A percentile compares a stretch with the other conserved stretches of the same genome.
Evolutionary conservation across 2,329 filamentous ascomycete species (phyloP).

Genomic region (Ascochyta viciae-villosae): DNA sequence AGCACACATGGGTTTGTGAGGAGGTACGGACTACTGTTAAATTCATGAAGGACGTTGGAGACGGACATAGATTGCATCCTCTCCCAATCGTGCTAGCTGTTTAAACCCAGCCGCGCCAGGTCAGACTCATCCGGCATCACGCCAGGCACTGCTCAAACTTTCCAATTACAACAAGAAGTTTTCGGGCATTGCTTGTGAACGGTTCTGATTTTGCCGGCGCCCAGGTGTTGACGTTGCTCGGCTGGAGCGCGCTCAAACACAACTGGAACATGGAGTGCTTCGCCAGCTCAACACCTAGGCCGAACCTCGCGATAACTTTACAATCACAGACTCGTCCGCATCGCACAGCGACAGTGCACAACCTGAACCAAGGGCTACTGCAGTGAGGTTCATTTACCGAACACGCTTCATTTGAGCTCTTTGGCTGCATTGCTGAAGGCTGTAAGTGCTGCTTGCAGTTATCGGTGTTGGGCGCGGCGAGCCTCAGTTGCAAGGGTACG

Average conservation of each 20-base stretch:
- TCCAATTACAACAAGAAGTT: slow-evolving; percentile 35
- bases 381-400: background rate
- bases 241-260: slow-evolving; percentile 46
- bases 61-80: background rate
- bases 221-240: slow-evolving; percentile 13
- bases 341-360: background rate
- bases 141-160: background rate
- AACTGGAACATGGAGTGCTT: slow-evolving; percentile 45
- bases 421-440: background rate
- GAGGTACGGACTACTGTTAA: background rate
- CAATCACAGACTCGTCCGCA: background rate
- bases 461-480: slow-evolving; percentile 11
- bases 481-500: slow-evolving; percentile 30
- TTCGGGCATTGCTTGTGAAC: slow-evolving; percentile 21
- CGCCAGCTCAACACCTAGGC: slow-evolving; percentile 32
- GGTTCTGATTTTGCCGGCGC: slow-evolving; percentile 27
- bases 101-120: background rate
- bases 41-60: background rate
- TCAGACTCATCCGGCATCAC: background rate
- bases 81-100: background rate
- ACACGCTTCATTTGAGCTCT: no score
- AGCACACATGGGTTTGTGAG: background rate
- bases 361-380: no score
- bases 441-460: background rate
- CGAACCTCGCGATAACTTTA: slow-evolving; percentile 23